Conservation (phyloP, 768 basidiomycete species). For the Suillus sp. region DNA sequence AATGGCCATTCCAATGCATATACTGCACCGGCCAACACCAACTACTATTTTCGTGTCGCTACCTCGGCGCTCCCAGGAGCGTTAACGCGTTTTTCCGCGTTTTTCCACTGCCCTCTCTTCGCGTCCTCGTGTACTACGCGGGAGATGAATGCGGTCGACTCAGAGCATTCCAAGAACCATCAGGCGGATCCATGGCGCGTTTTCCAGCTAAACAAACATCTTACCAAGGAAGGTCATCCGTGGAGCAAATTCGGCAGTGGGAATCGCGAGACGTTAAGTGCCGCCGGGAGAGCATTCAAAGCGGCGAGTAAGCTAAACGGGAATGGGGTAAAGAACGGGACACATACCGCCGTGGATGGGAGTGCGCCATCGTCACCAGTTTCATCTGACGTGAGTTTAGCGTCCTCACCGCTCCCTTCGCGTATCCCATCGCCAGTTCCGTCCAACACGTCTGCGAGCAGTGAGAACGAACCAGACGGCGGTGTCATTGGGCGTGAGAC, state of each 20-base stretch:
- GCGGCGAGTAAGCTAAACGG: constrained; percentile 45
- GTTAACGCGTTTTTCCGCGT: constrained; percentile 75
- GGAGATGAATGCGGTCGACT: constrained; percentile 95
- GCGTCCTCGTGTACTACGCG: constrained; percentile 80
- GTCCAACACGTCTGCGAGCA: constrained; percentile 53
- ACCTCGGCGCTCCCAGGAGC: constrained; percentile 66
- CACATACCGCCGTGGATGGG: constrained; percentile 22
- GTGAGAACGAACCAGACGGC: constrained; percentile 71
- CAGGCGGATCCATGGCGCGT: constrained; percentile 92
- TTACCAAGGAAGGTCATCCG: constrained; percentile 75
- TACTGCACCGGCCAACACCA: constrained; percentile 90
- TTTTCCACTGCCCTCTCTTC: constrained; percentile 95
- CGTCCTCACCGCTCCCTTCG: constrained; percentile 52
- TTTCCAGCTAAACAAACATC: constrained; percentile 90
- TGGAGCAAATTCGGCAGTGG: constrained; percentile 95
- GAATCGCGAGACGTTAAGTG: constrained; percentile 70
- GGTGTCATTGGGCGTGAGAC: constrained; percentile 79
- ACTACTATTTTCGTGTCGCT: constrained; percentile 78
- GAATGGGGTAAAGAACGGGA: constrained; percentile 29
- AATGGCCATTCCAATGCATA: constrained; percentile 92
- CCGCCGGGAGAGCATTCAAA: constrained; percentile 59
- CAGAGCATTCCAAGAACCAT: constrained; percentile 95
- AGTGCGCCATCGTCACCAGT: background rate
- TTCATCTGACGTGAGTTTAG: constrained; percentile 25
- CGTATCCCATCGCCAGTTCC: constrained; percentile 60